Conservation (phyloP, 2,329 filamentous ascomycete genomes). For the Tolypocladium ophioglossoides region DNA sequence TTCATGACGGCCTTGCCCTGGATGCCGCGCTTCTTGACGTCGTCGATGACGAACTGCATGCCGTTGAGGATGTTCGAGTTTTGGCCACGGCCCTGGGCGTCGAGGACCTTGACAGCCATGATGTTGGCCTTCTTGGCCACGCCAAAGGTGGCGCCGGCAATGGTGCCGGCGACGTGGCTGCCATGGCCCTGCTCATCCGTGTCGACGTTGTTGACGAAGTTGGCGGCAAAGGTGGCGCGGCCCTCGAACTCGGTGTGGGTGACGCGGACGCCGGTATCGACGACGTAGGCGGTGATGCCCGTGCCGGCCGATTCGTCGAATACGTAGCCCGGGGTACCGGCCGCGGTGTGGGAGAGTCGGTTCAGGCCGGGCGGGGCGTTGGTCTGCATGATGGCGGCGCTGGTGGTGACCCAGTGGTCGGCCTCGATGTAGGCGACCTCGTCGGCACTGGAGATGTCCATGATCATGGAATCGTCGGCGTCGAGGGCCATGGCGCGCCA, state of each 20-base stretch:
- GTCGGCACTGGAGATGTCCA: slow-evolving; percentile 34
- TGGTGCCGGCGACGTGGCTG: slow-evolving; percentile 52
- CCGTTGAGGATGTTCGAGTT: slow-evolving; percentile 42
- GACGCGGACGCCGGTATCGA: slow-evolving; percentile 53
- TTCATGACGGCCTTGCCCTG: slow-evolving; percentile 49
- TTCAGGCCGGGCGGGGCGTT: slow-evolving; percentile 43
- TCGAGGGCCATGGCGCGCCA: slow-evolving; percentile 46
- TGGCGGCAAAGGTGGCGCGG: slow-evolving; percentile 41
- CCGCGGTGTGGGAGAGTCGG: slow-evolving; percentile 36
- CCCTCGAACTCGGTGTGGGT: slow-evolving; percentile 47
- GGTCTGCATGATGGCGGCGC: slow-evolving; percentile 35
- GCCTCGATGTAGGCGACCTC: slow-evolving; percentile 45
- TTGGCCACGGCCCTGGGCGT: slow-evolving; percentile 25
- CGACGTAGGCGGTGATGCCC: slow-evolving; percentile 50
- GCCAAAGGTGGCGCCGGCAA: slow-evolving; percentile 49
- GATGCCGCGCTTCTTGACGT: slow-evolving; percentile 29
- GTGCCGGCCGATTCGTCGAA: slow-evolving; percentile 42
- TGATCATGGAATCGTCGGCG: slow-evolving; percentile 38
- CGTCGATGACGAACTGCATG: slow-evolving; percentile 43
- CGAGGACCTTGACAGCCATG: slow-evolving; percentile 51
- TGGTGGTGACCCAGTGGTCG: slow-evolving; percentile 35
- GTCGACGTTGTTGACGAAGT: slow-evolving; percentile 38
- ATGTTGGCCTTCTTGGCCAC: slow-evolving; percentile 48
- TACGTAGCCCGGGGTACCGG: slow-evolving; percentile 22
- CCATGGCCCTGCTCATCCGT: slow-evolving; percentile 53